phyloP scores from a whole-genome alignment of 2,329 filamentous ascomycete genomes.

The Furcasterigmium sp. region DNA sequence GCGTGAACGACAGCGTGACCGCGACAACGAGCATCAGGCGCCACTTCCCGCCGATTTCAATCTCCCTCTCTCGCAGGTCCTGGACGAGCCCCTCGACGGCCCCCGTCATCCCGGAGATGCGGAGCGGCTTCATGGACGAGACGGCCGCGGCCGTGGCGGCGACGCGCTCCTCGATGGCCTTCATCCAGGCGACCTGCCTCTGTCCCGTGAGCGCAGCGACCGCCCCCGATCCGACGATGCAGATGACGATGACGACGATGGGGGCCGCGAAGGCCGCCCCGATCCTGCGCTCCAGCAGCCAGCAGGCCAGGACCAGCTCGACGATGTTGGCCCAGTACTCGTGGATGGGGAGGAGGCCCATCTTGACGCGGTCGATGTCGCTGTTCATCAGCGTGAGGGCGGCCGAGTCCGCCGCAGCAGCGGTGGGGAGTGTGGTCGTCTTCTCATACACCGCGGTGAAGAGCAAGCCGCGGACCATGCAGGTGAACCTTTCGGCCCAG shows the following conservation, averaged over 20 bases:
- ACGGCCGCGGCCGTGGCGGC: conserved; percentile 15
- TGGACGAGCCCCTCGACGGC: conserved; percentile 18
- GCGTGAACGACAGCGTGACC: conserved; percentile 25
- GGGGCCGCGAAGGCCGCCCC: conserved; percentile 25
- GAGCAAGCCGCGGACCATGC: conserved; percentile 22
- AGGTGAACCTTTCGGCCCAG: conserved; percentile 18
- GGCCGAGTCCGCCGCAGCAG: conserved; percentile 20
- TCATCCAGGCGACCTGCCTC: conserved; percentile 23
- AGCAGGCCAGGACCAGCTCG: conserved; percentile 24
- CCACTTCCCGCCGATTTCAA: conserved; percentile 15
- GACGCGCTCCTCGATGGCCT: conserved; percentile 20
- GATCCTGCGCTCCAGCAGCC: conserved; percentile 23
- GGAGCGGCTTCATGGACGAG: conserved; percentile 19
- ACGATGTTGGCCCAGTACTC: conserved; percentile 27
- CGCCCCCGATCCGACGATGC: conserved; percentile 10
- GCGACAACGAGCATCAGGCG: conserved; percentile 17
- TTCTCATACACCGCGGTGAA: conserved; percentile 23
- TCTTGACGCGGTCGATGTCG: conserved; percentile 27
- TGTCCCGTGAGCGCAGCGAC: conserved; percentile 14
- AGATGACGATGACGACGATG: conserved; percentile 20
- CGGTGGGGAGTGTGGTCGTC: conserved; percentile 19
- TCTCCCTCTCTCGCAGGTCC: conserved; percentile 15
- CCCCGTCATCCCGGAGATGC: conserved; percentile 22
- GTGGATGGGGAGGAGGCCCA: conserved; percentile 22
- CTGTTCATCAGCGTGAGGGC: conserved; percentile 32